A percentile compares a stretch with the other conserved stretches of the same genome.
phyloP scores from a whole-genome alignment of 202 grass and related monocot genomes.

The Digitaria exilis region DNA sequence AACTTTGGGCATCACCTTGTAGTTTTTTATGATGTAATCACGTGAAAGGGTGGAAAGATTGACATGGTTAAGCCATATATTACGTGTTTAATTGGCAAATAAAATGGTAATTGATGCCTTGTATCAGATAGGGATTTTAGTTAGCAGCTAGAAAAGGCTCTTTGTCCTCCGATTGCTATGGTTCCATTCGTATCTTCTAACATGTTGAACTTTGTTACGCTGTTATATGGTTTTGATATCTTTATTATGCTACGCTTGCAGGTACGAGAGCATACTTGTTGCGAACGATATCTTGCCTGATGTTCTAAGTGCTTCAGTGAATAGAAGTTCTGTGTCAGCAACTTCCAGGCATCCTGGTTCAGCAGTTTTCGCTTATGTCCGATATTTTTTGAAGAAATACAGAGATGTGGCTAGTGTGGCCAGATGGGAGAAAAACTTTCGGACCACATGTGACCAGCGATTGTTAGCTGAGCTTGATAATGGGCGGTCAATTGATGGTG shows the following conservation, averaged over 20 bases:
- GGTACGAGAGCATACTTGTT: conserved; percentile 94
- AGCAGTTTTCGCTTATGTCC: conserved; percentile 71
- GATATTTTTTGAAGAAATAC: conserved; percentile 91
- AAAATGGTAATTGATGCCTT: conserved; percentile 16
- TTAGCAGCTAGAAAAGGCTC: not conserved
- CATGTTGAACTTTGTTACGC: conserved; percentile 1
- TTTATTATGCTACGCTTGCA: conserved; percentile 30
- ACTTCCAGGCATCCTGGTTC: conserved; percentile 66
- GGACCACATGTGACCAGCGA: conserved; percentile 78
- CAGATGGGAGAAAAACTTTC: conserved; percentile 91
- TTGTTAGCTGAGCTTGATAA: conserved; percentile 92
- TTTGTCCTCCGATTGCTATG: conserved; percentile 18
- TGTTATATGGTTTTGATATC: conserved; percentile 30
- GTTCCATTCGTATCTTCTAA: not conserved
- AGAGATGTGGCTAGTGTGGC: conserved; percentile 71
- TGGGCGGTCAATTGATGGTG: conserved; percentile 75
- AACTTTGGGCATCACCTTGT: not conserved
- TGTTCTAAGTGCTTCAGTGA: conserved; percentile 72
- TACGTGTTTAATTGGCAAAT: conserved; percentile 15
- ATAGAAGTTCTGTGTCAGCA: conserved; percentile 53
- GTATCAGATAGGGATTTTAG: not conserved
- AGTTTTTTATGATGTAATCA: not conserved
- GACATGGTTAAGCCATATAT: not conserved
- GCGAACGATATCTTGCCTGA: conserved; percentile 82
- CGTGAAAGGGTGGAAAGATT: not conserved